Percentiles rank a stretch among this genome's conserved stretches.
phyloP scores from a whole-genome alignment of 2,329 filamentous ascomycete genomes.

The Lecanosticta acicola region DNA sequence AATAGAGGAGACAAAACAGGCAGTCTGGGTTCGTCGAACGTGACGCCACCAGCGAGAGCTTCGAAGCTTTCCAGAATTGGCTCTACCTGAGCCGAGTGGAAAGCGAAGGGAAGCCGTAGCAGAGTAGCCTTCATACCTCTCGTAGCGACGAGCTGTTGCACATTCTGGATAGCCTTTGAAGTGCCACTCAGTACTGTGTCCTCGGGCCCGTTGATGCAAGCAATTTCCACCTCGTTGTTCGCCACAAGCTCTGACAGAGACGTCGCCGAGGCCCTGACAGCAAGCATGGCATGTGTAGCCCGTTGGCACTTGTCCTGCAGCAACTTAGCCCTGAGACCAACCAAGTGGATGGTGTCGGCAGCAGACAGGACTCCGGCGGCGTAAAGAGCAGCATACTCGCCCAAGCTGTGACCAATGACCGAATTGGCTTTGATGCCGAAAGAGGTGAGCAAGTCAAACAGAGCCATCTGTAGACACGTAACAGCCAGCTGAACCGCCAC shows the following conservation, averaged over 20 bases:
- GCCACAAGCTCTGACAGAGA: neutral
- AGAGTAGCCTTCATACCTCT: constrained; percentile 11
- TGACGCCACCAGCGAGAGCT: constrained; percentile 9
- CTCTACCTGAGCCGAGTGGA: constrained; percentile 32
- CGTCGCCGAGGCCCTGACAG: constrained; percentile 5
- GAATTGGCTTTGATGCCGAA: constrained; percentile 27
- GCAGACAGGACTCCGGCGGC: constrained; percentile 35
- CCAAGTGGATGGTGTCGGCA: constrained; percentile 32
- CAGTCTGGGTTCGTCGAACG: constrained; percentile 24
- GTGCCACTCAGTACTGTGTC: constrained; percentile 23
- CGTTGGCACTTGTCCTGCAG: constrained; percentile 24
- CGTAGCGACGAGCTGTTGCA: constrained; percentile 5
- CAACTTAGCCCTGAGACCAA: constrained; percentile 33
- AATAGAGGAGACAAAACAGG: constrained; percentile 30
- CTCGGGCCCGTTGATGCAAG: constrained; percentile 26
- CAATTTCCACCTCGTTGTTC: constrained; percentile 8
- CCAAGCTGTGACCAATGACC: constrained; percentile 33
- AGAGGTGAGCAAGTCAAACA: constrained; percentile 26
- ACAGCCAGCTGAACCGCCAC: constrained; percentile 37
- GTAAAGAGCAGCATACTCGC: constrained; percentile 38
- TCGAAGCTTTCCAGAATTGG: constrained; percentile 26
- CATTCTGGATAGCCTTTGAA: neutral
- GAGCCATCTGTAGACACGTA: constrained; percentile 39
- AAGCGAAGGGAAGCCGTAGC: constrained; percentile 28
- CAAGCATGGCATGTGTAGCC: constrained; percentile 28